Evolutionary conservation across 2,329 filamentous ascomycete genomes (phyloP), one percentile per base, ranked within the genome.

Genomic region (Pseudogymnoascus sp.): DNA sequence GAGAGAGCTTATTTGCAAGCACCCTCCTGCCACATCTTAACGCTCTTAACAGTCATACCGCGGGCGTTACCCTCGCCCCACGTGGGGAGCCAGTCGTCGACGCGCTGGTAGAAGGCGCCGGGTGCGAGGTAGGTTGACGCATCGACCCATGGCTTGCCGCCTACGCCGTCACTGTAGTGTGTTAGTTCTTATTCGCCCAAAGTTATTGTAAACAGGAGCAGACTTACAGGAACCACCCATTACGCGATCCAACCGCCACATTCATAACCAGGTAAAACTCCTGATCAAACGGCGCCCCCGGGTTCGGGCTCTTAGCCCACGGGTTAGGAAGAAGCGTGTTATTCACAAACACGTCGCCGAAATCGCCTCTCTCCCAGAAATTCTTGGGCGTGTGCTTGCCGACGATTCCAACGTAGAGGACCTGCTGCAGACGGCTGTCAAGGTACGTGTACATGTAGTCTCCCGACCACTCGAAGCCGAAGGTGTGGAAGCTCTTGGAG

Each of bases 401-500:
- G n/a, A 69, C 67, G 65, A 78, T 76, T 9, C 71, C 72, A 13
- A 75, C 67, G 63, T 74, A 76, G 51, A 76, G 66, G 64, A 77
- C 74, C 66, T 77, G 73, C 15, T 71, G 70, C 12, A 79, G 69
- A 13, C 75, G 74, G 66, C 72, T 75, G 68, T 83, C 79, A 38
- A 83, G 71, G 68, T 80, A 84, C 27, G 79, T 81, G 72, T 80
- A 83, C 17, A 84, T 72, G 70, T 82, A 82, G 42, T 79, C 75
- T 59, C 78, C 73, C 1, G 74, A 76, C 81, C 81, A 84, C 66
- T 83, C 79, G 13, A 83, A 65, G 4, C 80, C 81, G 64, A 76
- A 84, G 1, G 78, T 83, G 69, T 83, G 79, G 67, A 78, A 82
- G 2, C 65, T 66, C 9, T 75, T 68, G 4, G 76, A 71, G 64